Base-by-base conservation (phyloP, 2,329 filamentous ascomycete species). In the Colletotrichum sp. region DNA sequence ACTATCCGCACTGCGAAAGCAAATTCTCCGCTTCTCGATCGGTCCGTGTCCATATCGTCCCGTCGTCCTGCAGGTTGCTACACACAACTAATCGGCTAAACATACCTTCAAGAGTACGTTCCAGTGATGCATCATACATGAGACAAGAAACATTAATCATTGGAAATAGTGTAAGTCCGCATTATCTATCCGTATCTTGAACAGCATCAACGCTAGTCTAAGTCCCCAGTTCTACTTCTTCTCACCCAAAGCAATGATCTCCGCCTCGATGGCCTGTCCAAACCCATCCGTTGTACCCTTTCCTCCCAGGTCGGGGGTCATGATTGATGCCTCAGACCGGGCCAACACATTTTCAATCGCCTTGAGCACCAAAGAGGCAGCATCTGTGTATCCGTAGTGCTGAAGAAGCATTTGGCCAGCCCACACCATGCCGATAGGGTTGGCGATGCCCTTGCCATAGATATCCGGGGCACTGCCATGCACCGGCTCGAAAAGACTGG, bases 401-500 rank as follows among this genome's bases (percentile, higher is more conserved):
- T 94, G 91, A 77, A 95, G 87, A 88, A 95, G 91, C 93, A 95
- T 94, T 71, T 92, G 92, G 30, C 94, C 85, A 66, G 93, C 94
- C 52, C 95, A 88, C 36, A 95, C 91, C 78, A 93, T 91, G 2
- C 93, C 94, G 39, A 95, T 89, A 0, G 94, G 94, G 85, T 95
- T 95, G 70, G 94, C 93, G 56, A 94, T 88, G 52, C 92, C 92
- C 82, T 94, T 89, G 72, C 94, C 94, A 9, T 92, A 91, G 78
- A 95, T 95, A 79, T 95, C 94, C 13, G 94, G 94, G 3, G 94
- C 94, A 68, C 81, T 91, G 86, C 93, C 94, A 81, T 95, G 94
- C 70, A 95, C 94, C 6, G 94, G 94, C 84, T 92, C 91, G 76
- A 92, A 92, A 89, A 92, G 91, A 69, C 87, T 89, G 78, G 91